phyloP scores from a whole-genome alignment of 2,329 filamentous ascomycete species.

The Talaromyces pinophilus region DNA sequence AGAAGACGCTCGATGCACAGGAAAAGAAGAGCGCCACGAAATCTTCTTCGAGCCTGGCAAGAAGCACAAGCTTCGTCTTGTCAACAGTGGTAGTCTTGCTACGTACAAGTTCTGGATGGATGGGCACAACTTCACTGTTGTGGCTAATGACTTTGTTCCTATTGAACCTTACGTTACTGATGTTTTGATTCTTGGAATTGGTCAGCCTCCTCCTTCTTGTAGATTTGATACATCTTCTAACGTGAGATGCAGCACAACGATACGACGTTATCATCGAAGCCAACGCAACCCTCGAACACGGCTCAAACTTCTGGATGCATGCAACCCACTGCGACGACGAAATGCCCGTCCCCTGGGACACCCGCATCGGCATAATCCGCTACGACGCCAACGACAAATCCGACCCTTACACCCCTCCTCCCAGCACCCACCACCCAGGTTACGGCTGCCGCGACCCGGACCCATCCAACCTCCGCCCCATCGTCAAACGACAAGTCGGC shows the following conservation, averaged over 20 bases:
- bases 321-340: conserved; percentile 38
- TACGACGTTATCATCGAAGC: conserved; percentile 34
- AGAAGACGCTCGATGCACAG: conserved; percentile 24
- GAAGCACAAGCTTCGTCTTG: conserved; percentile 32
- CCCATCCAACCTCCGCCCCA: conserved; percentile 26
- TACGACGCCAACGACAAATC: conserved; percentile 47
- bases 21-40: conserved; percentile 44
- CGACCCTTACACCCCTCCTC: not conserved
- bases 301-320: conserved; percentile 44
- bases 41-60: conserved; percentile 49
- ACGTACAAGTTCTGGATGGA: conserved; percentile 46
- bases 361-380: conserved; percentile 47
- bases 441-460: conserved; percentile 24
- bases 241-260: conserved; percentile 42
- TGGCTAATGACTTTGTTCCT: conserved; percentile 57
- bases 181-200: conserved; percentile 27
- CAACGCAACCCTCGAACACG: conserved; percentile 25
- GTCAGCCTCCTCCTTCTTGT: not conserved
- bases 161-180: conserved; percentile 55
- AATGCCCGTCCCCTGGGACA: conserved; percentile 46
- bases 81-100: conserved; percentile 33
- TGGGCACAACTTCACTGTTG: conserved; percentile 57
- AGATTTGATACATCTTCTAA: conserved; percentile 2
- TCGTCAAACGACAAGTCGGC: conserved; percentile 26
- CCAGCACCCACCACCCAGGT: not conserved